Conservation (phyloP, 2,329 filamentous ascomycete genomes). For the Ophiostoma australiae region DNA sequence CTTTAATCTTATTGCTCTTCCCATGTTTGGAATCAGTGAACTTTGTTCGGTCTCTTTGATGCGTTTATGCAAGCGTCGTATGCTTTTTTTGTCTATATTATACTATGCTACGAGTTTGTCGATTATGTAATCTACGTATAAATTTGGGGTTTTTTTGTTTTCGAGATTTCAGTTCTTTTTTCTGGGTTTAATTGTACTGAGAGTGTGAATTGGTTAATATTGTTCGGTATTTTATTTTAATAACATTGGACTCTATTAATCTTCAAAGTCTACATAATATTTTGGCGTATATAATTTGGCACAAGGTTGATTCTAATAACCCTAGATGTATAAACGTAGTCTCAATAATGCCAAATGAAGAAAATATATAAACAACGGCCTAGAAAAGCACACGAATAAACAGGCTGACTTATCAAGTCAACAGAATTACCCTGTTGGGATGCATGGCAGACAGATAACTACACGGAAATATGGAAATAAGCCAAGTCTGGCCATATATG, state of each 20-base stretch:
- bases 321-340: too few species aligned
- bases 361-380: too few species aligned
- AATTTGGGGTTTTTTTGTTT: background rate
- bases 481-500: background rate
- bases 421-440: background rate
- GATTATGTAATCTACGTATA: background rate
- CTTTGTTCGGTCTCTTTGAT: background rate
- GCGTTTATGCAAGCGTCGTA: background rate
- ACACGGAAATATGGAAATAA: background rate
- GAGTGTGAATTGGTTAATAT: too few species aligned
- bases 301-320: too few species aligned
- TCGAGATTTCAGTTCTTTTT: background rate
- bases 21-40: background rate
- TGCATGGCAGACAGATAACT: background rate
- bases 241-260: too few species aligned
- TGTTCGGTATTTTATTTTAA: too few species aligned
- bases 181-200: too few species aligned
- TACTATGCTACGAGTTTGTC: background rate
- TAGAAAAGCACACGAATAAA: too few species aligned
- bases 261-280: too few species aligned
- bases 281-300: too few species aligned
- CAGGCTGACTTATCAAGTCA: background rate
- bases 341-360: too few species aligned
- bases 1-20: background rate
- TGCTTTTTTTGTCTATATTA: background rate